Conservation (phyloP, 345 rosid species). For the Hibiscus mutabilis region DNA sequence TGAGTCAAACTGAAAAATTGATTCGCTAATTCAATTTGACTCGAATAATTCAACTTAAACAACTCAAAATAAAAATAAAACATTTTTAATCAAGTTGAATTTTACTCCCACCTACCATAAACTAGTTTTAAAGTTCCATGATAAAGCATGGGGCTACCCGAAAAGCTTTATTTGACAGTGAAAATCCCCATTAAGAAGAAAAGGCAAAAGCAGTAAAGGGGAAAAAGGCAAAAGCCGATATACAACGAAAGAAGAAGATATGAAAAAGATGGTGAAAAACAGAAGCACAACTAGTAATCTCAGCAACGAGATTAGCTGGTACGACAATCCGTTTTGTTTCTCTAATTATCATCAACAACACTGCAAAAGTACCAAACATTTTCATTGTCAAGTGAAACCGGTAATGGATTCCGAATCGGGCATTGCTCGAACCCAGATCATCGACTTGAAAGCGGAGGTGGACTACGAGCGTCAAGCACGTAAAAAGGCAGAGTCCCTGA, state of each 20-base stretch:
- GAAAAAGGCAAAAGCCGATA: constrained; percentile 6
- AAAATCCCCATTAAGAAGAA: constrained; percentile 19
- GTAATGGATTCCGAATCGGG: constrained; percentile 49
- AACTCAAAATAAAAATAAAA: too few species aligned
- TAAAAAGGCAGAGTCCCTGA: constrained; percentile 49
- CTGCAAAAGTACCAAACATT: constrained; percentile 19
- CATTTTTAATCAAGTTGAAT: too few species aligned
- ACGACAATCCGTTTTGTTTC: constrained; percentile 63
- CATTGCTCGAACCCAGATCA: constrained; percentile 40
- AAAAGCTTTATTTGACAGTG: constrained; percentile 30
- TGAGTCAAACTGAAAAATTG: too few species aligned
- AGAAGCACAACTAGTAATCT: constrained; percentile 24
- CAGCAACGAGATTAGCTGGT: constrained; percentile 44
- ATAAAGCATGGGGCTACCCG: constrained; percentile 25
- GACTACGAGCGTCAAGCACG: constrained; percentile 60
- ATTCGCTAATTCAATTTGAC: too few species aligned
- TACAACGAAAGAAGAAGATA: constrained; percentile 26
- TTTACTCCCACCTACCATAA: too few species aligned
- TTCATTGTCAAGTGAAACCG: constrained; percentile 17
- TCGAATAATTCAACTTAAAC: too few species aligned
- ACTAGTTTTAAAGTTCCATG: neutral
- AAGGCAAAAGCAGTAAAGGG: constrained; percentile 9
- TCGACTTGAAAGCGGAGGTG: constrained; percentile 62
- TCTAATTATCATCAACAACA: constrained; percentile 18
- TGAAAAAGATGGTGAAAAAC: constrained; percentile 41